Evolutionary conservation across 176 grass and related monocot species (phyloP).

Genomic region (Zoysia pacifica): DNA sequence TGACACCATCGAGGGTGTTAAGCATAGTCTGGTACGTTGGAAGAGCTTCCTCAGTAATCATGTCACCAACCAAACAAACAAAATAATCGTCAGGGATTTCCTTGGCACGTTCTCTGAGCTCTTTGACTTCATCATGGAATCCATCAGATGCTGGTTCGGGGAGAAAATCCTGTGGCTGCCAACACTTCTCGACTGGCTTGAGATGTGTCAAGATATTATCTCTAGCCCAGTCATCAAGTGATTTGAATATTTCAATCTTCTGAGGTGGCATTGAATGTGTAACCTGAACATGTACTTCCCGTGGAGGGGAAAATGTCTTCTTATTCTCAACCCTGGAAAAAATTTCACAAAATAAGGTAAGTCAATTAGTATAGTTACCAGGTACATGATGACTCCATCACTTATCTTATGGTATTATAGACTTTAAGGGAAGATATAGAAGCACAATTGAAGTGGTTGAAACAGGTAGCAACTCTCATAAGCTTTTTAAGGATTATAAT

Average conservation of each 20-base stretch:
- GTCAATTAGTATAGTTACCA: neutral
- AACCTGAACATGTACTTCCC: constrained; percentile 86
- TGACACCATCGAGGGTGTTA: constrained; percentile 87
- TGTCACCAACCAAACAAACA: constrained; percentile 90
- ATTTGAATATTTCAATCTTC: constrained; percentile 94
- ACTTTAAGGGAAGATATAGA: neutral
- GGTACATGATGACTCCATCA: neutral
- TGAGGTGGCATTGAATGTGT: constrained; percentile 87
- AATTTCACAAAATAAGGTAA: constrained; percentile 11
- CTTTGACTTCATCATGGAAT: constrained; percentile 87
- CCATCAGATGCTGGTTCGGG: constrained; percentile 83
- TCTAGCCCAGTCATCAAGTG: constrained; percentile 85
- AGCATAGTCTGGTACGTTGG: constrained; percentile 99
- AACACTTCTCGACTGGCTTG: constrained; percentile 96
- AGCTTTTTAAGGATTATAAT: neutral
- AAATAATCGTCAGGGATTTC: constrained; percentile 97
- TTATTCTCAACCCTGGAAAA: constrained; percentile 71
- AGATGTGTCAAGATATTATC: constrained; percentile 73
- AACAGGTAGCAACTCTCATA: neutral
- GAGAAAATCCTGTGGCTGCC: constrained; percentile 97
- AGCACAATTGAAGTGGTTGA: neutral
- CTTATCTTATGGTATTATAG: neutral
- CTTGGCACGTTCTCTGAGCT: constrained; percentile 83
- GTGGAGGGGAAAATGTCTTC: constrained; percentile 71
- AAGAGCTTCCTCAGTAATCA: constrained; percentile 98